Conservation (phyloP, 257 asterid species). For the Solanum okadae region DNA sequence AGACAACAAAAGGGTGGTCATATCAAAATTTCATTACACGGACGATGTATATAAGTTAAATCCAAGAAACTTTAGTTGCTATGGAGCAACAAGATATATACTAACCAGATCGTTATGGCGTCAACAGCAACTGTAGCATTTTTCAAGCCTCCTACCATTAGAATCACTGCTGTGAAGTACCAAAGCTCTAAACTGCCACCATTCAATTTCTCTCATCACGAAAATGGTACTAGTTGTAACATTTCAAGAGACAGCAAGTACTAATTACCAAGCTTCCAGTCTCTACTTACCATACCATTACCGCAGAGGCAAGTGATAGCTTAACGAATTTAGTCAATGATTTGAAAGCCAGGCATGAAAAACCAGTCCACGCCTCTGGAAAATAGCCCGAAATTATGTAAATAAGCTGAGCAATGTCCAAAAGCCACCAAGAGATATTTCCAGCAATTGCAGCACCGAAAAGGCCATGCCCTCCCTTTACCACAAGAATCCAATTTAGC, state of each 20-base stretch:
- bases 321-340: conserved; percentile 29
- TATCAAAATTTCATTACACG: not conserved
- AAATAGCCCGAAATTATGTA: conserved; percentile 37
- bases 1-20: not conserved
- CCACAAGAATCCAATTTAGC: conserved; percentile 44
- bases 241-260: not conserved
- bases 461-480: conserved; percentile 42
- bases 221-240: not conserved
- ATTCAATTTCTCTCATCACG: not conserved
- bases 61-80: not conserved
- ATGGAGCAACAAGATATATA: not conserved
- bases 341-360: conserved; percentile 39
- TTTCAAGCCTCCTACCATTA: conserved; percentile 36
- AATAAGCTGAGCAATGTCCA: conserved; percentile 34
- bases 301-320: conserved; percentile 49
- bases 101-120: conserved; percentile 36
- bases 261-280: not conserved
- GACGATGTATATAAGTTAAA: not conserved
- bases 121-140: conserved; percentile 33
- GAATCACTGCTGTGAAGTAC: conserved; percentile 34
- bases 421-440: conserved; percentile 54
- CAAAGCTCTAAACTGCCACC: conserved; percentile 34
- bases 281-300: conserved; percentile 46
- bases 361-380: conserved; percentile 47
- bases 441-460: conserved; percentile 44